A percentile compares a stretch with the other conserved stretches of the same genome.
Conservation (phyloP, 345 rosid species). For the Kandelia obovata region DNA sequence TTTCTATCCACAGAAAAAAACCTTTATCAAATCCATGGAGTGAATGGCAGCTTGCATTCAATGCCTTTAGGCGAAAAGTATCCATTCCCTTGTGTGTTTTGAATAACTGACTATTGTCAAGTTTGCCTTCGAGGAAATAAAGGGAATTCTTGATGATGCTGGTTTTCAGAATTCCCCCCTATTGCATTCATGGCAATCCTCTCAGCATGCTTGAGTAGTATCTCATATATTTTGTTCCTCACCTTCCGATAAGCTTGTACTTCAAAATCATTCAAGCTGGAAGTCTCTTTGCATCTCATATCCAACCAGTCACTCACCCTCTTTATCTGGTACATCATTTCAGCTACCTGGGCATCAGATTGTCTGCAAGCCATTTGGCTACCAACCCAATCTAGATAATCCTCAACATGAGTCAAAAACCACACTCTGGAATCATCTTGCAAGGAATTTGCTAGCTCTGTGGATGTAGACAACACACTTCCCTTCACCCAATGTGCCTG, state of each 20-base stretch:
- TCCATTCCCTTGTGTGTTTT: background rate
- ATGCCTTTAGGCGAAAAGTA: too few species aligned
- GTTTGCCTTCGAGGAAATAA: background rate
- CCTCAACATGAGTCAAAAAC: slow-evolving; percentile 56
- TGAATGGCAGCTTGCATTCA: too few species aligned
- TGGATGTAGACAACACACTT: slow-evolving; percentile 24
- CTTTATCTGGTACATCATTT: slow-evolving; percentile 54
- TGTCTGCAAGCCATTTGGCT: slow-evolving; percentile 23
- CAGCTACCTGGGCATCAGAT: slow-evolving; percentile 39
- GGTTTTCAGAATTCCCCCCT: slow-evolving; percentile 11
- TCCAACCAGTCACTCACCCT: slow-evolving; percentile 64
- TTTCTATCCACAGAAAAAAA: background rate
- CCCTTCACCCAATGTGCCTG: slow-evolving; percentile 35
- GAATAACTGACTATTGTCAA: background rate
- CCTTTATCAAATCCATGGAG: background rate
- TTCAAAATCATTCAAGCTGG: slow-evolving; percentile 29
- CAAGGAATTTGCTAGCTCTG: slow-evolving; percentile 41
- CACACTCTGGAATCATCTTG: slow-evolving; percentile 42
- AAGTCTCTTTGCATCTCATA: slow-evolving; percentile 19
- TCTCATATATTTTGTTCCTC: slow-evolving; percentile 58
- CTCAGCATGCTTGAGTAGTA: slow-evolving; percentile 63
- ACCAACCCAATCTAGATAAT: slow-evolving; percentile 44
- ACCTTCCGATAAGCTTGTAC: slow-evolving; percentile 44
- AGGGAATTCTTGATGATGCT: background rate
- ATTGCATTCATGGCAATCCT: slow-evolving; percentile 40